Evolutionary conservation across 2,329 filamentous ascomycete genomes (phyloP).

Genomic region (Apiospora arundinis): DNA sequence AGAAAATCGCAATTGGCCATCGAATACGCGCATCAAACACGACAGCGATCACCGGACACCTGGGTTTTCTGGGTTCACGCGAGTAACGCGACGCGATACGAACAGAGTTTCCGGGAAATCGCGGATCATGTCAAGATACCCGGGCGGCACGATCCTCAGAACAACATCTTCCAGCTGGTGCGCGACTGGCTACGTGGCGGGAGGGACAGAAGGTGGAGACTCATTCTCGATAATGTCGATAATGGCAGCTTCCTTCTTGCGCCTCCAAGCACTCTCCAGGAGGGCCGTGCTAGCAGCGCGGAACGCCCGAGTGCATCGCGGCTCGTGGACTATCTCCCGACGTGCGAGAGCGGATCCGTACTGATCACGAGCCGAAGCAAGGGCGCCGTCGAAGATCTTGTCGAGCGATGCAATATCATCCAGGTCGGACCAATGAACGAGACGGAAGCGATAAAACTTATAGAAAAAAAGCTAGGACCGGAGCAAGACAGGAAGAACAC

Average conservation of each 20-base stretch:
- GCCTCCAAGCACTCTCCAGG: neutral
- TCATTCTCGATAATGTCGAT: conserved; percentile 47
- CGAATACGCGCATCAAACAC: conserved; percentile 26
- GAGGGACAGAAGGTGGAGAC: conserved; percentile 39
- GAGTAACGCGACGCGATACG: neutral
- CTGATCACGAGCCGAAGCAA: conserved; percentile 35
- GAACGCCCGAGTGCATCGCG: neutral
- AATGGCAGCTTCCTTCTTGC: conserved; percentile 27
- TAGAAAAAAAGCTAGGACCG: conserved; percentile 35
- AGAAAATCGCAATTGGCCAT: conserved; percentile 26
- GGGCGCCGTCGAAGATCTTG: conserved; percentile 28
- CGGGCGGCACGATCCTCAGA: conserved; percentile 34
- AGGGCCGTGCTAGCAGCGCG: neutral
- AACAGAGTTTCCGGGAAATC: conserved; percentile 41
- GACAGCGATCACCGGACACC: neutral
- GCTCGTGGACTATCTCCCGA: neutral
- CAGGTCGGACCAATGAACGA: conserved; percentile 38
- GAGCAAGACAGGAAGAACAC: conserved; percentile 23
- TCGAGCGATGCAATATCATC: conserved; percentile 32
- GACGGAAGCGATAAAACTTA: conserved; percentile 36
- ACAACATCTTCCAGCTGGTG: conserved; percentile 36
- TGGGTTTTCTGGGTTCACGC: conserved; percentile 46
- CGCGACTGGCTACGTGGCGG: conserved; percentile 40
- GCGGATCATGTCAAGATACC: conserved; percentile 37
- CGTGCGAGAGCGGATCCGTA: conserved; percentile 33